Evolutionary conservation across 176 grass and related monocot genomes (phyloP), one percentile per base, ranked within the genome.

Genomic region (Echinochloa phyllopogon): DNA sequence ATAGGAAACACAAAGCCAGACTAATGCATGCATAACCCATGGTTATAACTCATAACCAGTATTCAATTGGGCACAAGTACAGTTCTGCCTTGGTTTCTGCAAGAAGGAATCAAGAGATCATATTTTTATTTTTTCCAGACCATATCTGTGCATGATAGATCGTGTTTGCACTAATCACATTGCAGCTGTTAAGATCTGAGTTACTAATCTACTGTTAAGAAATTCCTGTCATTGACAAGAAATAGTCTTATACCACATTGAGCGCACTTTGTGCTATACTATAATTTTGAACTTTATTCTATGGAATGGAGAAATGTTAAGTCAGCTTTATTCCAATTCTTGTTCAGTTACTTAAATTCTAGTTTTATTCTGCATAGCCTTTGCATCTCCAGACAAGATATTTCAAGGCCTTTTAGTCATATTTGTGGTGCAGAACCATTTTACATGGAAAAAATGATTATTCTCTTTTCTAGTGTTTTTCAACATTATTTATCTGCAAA

Each of bases 61-160:
- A 78, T 90, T 83, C 33, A 87, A 90, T 2, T 73, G 50, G 14
- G 40, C 29, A 73, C 66, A 86, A 67, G 88, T 87, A 87, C 88
- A 87, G 43, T 52, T 57, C 50, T 67, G 74, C 67, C 67, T 90
- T 87, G 88, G 79, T 87, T 87, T 79, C 67, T 43, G 67, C 84
- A 61, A 44, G 75, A 87, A 86, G 79, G 80, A 90, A 90, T 83
- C 79, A 67, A 52, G 77, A 83, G 33, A 87, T 60, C 53, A 67
- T 51, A 68, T 27, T 83, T 83, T 79, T 74, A 79, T 37, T 78
- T 65, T 65, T 24, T 14, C 9, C 39, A 57, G 33, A 4, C 71
- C 78, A 56, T 76, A 87, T 69, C 49, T 76, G 20, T 23, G 16
- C 6, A 8, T 56, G 73, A 83, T 74, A 66, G 84, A 86, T 83